Evolutionary conservation across 2,329 filamentous ascomycete genomes (phyloP), one percentile per base, ranked within the genome.

Genomic region (Paraphoma sp.): DNA sequence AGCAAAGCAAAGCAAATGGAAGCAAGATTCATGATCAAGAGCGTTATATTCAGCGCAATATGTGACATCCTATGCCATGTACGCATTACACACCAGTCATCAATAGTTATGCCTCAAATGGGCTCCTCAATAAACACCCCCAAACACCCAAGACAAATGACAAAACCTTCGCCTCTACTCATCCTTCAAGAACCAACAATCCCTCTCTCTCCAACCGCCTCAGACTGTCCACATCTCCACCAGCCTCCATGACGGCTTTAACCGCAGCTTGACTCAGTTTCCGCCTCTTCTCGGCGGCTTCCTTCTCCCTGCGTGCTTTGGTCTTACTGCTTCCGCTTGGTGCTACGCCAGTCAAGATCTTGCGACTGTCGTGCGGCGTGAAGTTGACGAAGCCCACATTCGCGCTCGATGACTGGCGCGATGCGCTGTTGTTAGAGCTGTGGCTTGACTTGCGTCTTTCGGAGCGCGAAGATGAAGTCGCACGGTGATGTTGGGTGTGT

Each of bases 251-350:
- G 0, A 93, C 86, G 8, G 88, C 89, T 74, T 86, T 86, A 60
- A 89, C 78, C 30, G 90, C 88, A 7, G 87, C 87, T 74, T 91
- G 86, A 68, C 85, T 88, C 53, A 93, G 72, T 72, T 85, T 83
- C 64, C 88, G 80, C 67, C 91, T 82, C 77, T 89, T 88, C 71
- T 97, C 94, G 51, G 85, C 82, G 1, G 92, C 92, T 79, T 97
- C 94, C 75, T 92, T 90, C 76, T 98, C 94, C 48, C 95, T 82
- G 53, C 93, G 81, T n/a, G 92, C 92, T 75, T 97, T 97, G 8
- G 95, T 98, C 84, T 98, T 98, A 64, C 87, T 91, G 65, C 89
- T 93, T 9, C 95, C 95, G 63, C 89, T 93, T 0, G 94, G 94
- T 45, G 95, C 95, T 11, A 99, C 95, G 5, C 93, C 94, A 7